Conservation (phyloP, 805 yeast genomes). For the Pichia nanzhaoensis region DNA sequence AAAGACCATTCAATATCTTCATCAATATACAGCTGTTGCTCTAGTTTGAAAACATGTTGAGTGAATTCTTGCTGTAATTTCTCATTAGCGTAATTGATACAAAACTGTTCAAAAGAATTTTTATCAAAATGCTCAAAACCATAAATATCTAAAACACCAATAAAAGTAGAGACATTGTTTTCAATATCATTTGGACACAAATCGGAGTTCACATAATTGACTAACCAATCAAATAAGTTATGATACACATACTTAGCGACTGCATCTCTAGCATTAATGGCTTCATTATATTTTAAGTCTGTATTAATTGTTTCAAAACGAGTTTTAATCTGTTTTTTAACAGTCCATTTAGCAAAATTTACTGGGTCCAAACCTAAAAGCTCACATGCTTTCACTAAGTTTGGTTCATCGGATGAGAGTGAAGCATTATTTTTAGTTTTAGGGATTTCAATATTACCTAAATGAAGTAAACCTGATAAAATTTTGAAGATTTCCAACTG, state of each 20-base stretch:
- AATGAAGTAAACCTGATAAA: slow-evolving; percentile 81
- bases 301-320: slow-evolving; percentile 86
- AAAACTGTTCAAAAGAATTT: slow-evolving; percentile 94
- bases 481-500: slow-evolving; percentile 70
- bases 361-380: slow-evolving; percentile 72
- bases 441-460: slow-evolving; percentile 85
- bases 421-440: slow-evolving; percentile 81
- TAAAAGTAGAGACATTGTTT: slow-evolving; percentile 48
- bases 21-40: slow-evolving; percentile 88
- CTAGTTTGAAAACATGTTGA: slow-evolving; percentile 94
- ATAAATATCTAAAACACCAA: slow-evolving; percentile 95
- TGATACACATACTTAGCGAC: slow-evolving; percentile 92
- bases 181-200: slow-evolving; percentile 69
- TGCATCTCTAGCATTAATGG: slow-evolving; percentile 91
- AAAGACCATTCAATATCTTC: slow-evolving; percentile 96
- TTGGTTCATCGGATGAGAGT: slow-evolving; percentile 81
- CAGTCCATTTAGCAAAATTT: slow-evolving; percentile 81
- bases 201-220: slow-evolving; percentile 72
- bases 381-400: slow-evolving; percentile 72
- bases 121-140: slow-evolving; percentile 95
- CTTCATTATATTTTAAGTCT: slow-evolving; percentile 73
- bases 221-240: slow-evolving; percentile 93
- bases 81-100: slow-evolving; percentile 95
- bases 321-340: slow-evolving; percentile 87
- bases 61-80: slow-evolving; percentile 95